Conservation (phyloP, 2,329 filamentous ascomycete species). For the Clarireedia sp. region DNA sequence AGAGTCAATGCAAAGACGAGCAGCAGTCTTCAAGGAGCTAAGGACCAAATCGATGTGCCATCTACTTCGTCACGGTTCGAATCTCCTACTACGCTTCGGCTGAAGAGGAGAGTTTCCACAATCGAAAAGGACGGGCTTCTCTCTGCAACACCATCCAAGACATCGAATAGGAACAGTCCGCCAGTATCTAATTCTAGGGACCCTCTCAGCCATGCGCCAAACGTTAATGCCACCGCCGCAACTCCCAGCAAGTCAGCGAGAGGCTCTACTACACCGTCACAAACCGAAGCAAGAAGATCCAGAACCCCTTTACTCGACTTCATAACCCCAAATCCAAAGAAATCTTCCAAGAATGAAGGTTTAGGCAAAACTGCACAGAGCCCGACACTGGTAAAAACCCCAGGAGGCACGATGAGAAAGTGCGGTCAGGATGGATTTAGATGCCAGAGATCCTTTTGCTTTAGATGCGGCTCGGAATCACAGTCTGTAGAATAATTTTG, state of each 20-base stretch:
- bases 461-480: constrained; percentile 36
- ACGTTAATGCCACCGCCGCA: not conserved
- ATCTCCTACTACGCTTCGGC: not conserved
- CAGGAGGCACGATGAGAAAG: constrained; percentile 40
- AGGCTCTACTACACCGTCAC: constrained; percentile 1
- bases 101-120: not conserved
- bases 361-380: constrained; percentile 11
- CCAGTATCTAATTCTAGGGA: not conserved
- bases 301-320: constrained; percentile 22
- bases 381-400: constrained; percentile 34
- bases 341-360: constrained; percentile 1
- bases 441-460: constrained; percentile 53
- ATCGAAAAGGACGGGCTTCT: constrained; percentile 2
- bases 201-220: not conserved
- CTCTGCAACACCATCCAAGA: not conserved
- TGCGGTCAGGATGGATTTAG: constrained; percentile 50
- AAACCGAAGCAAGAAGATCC: not conserved
- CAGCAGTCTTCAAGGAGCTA: not conserved
- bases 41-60: not conserved
- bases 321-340: constrained; percentile 15
- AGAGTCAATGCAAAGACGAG: no score
- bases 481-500: not conserved
- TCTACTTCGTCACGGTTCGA: not conserved
- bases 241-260: not conserved
- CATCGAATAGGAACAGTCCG: not conserved